A percentile compares a stretch with the other conserved stretches of the same genome.
These are phyloP conservation scores for Insectozyma bohioensis DNA, from an alignment of 1,139 yeast species.

Conservation along the genomic window DNA sequence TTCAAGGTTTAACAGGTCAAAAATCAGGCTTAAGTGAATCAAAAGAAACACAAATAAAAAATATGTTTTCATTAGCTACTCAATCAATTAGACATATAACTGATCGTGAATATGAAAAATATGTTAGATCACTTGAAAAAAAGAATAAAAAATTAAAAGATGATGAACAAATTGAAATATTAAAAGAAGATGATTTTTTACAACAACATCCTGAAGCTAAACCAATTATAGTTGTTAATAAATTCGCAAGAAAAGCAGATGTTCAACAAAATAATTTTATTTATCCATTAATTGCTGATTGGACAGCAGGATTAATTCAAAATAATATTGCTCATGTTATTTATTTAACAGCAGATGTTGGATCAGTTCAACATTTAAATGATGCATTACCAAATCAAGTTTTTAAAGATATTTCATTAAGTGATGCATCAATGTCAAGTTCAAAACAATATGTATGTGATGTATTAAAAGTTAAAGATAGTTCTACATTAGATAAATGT, in stretches of 20 bases:
- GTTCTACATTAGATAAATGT: conserved; percentile 48
- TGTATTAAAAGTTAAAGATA: conserved; percentile 46
- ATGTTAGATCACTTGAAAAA: conserved; percentile 23
- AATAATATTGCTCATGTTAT: conserved; percentile 88
- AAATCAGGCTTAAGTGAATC: conserved; percentile 89
- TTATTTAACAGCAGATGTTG: conserved; percentile 81
- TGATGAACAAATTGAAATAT: conserved; percentile 20
- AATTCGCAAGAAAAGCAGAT: conserved; percentile 62
- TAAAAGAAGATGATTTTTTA: conserved; percentile 77
- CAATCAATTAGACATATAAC: conserved; percentile 76
- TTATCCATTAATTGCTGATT: conserved; percentile 78
- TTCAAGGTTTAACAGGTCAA: conserved; percentile 91
- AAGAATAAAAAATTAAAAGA: conserved; percentile 12
- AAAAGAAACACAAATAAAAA: conserved; percentile 78
- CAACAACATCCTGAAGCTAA: conserved; percentile 84
- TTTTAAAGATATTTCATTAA: conserved; percentile 68
- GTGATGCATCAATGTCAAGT: conserved; percentile 76
- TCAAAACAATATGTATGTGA: conserved; percentile 70
- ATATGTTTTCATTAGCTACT: conserved; percentile 73
- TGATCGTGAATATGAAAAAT: conserved; percentile 34
- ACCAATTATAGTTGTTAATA: conserved; percentile 83
- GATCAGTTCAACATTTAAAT: conserved; percentile 66
- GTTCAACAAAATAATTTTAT: conserved; percentile 55
- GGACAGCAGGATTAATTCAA: conserved; percentile 80
- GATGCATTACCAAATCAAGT: conserved; percentile 83